Evolutionary conservation across 495 filamentous ascomycete species (phyloP).

Genomic region (Trichocladium uniseriatum): DNA sequence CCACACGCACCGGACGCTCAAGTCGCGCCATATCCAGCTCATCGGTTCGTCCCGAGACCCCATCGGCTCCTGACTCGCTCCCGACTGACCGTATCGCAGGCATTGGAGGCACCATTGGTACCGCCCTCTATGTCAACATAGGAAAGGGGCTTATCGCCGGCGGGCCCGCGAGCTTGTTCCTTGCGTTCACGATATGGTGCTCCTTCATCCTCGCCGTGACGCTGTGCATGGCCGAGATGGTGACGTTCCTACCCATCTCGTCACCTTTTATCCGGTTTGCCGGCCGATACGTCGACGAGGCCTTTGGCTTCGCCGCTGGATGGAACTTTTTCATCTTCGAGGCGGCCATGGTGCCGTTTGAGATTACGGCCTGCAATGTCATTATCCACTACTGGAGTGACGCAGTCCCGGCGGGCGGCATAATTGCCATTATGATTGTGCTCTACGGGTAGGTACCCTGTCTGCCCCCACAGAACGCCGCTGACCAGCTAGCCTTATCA

Average conservation of each 20-base stretch:
- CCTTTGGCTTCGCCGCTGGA: conserved; percentile 56
- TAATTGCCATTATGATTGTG: conserved; percentile 52
- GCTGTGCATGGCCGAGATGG: conserved; percentile 66
- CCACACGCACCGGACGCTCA: conserved; percentile 36
- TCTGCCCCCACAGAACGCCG: not conserved
- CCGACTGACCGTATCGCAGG: conserved; percentile 9
- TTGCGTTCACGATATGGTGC: conserved; percentile 69
- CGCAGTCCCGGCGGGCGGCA: conserved; percentile 50
- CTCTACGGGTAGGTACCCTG: conserved; percentile 45
- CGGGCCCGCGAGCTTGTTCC: conserved; percentile 65
- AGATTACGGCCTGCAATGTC: conserved; percentile 59
- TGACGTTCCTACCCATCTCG: conserved; percentile 70
- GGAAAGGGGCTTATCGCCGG: conserved; percentile 58
- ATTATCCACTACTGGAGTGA: conserved; percentile 63
- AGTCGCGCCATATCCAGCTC: conserved; percentile 43
- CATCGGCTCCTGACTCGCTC: not conserved
- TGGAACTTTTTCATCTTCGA: conserved; percentile 72
- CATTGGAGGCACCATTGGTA: conserved; percentile 51
- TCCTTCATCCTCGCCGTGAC: conserved; percentile 62
- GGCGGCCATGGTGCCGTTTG: conserved; percentile 59
- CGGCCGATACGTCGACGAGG: conserved; percentile 67
- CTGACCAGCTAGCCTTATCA: conserved; percentile 38
- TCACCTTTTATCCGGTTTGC: conserved; percentile 79
- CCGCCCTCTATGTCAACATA: conserved; percentile 43
- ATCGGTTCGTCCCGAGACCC: conserved; percentile 31